Evolutionary conservation across 139 green algal genomes (phyloP), one percentile per base, ranked within the genome.

Genomic region (Parachlorella kessleri): DNA sequence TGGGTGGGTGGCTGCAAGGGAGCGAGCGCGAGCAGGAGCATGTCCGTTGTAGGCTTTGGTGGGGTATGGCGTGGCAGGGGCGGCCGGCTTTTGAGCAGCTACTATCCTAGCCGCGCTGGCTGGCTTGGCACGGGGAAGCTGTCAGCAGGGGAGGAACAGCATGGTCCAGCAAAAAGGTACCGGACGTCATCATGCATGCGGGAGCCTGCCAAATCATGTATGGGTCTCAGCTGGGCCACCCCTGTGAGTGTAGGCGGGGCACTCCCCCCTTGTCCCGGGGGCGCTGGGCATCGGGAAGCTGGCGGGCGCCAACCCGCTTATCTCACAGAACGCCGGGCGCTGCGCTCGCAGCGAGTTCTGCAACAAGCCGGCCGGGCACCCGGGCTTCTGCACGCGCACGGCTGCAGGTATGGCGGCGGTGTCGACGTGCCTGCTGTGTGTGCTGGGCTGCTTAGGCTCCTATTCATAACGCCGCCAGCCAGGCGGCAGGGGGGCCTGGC

Each of bases 311-410:
- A 81, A 83, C 55, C 78, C 83, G 36, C 76, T 91, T 23, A 81
- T 91, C 24, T 70, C 79, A 42, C 55, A 80, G 39, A 86, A 86
- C 33, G 74, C 74, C n/a, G 84, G 83, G 42, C 38, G 78, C 38
- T 93, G 89, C 78, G 72, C 77, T 14, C 82, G 89, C 75, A 91
- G 81, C 33, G 40, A 80, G 32, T 85, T 81, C 78, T 93, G 89
- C 84, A 88, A 73, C 41, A 88, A 92, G 63, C 85, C 83, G 21
- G 82, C 86, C 0, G 86, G 86, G 6, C 89, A 91, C 81, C 79
- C 85, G 4, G 85, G 85, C n/a, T 85, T 86, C 73, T 88, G 81
- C 40, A 82, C 75, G 76, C 55, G 81, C 38, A 86, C 81, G n/a
- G 55, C 80, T 32, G 76, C 66, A 2, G 76, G 54, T 3, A 68